phyloP scores from a whole-genome alignment of 2,329 filamentous ascomycete species.

The Polychaeton citri region DNA sequence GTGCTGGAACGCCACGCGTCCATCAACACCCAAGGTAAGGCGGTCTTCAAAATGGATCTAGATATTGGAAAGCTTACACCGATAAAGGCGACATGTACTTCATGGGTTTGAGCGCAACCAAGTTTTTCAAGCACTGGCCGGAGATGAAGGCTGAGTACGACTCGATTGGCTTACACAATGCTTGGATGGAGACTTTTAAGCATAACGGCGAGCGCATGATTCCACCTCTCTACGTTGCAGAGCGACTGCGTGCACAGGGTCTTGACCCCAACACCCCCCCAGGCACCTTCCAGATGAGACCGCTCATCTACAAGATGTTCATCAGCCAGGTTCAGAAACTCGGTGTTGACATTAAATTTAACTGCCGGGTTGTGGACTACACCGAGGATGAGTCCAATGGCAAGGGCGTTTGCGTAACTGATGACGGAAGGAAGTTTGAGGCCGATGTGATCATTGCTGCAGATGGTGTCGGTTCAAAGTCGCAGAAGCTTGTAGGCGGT shows the following conservation, averaged over 20 bases:
- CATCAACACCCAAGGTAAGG: slow-evolving; percentile 39
- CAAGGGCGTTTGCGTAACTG: slow-evolving; percentile 17
- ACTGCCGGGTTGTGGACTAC: slow-evolving; percentile 30
- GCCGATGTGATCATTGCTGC: slow-evolving; percentile 26
- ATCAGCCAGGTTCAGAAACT: slow-evolving; percentile 34
- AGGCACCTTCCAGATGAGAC: slow-evolving; percentile 43
- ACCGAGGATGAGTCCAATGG: slow-evolving; percentile 25
- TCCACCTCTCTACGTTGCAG: slow-evolving; percentile 34
- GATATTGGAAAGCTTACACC: too few species aligned
- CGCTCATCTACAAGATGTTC: slow-evolving; percentile 43
- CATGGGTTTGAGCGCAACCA: slow-evolving; percentile 43
- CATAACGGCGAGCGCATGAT: slow-evolving; percentile 39
- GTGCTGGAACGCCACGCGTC: slow-evolving; percentile 25
- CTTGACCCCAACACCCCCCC: slow-evolving; percentile 36
- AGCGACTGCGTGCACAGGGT: slow-evolving; percentile 33
- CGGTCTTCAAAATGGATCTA: slow-evolving; percentile 4
- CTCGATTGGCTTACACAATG: slow-evolving; percentile 38
- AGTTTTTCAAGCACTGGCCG: slow-evolving; percentile 43
- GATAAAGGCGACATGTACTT: slow-evolving; percentile 47
- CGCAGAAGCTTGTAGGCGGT: slow-evolving; percentile 30
- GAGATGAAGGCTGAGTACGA: slow-evolving; percentile 39
- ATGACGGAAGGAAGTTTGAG: slow-evolving; percentile 29
- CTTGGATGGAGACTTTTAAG: slow-evolving; percentile 44
- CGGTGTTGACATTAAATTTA: slow-evolving; percentile 30
- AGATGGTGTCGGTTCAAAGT: slow-evolving; percentile 30